Base-by-base conservation (phyloP, 257 asterid genomes). In the Echium plantagineum region DNA sequence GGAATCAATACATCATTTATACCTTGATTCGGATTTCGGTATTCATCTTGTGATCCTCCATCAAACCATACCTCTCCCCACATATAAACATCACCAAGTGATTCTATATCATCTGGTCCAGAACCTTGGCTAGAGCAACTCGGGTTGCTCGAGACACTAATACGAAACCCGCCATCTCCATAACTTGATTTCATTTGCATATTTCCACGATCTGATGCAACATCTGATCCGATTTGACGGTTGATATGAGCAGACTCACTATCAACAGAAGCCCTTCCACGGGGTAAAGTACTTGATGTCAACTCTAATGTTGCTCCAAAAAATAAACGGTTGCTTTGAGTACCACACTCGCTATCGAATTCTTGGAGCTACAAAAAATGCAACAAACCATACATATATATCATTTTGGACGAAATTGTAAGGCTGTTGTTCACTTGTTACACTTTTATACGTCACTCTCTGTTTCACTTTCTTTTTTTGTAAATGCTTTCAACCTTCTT, bases 1-100 rank as follows among this genome's bases (percentile, higher is more conserved):
- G 98, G 98, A 68, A 77, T 71, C 18, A 84, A 70, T 15, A 86
- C 84, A 57, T 91, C 98, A 19, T 3, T 65, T 74, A 77, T 91
- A 26, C 75, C 51, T 0, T 95, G 77, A 52, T 82, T 61, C 15
- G 86, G 76, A 63, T 73, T 77, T 51, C 96, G 94, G 31, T 66
- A 64, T 61, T 81, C 81, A 32, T 87, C 90, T 5, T 62, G 72
- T 21, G 77, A 74, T 13, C 62, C 57, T 31, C 87, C 95, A 57
- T 91, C 98, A 5, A 77, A 76, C 97, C 98, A 91, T 68, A 91
- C 72, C 68, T 84, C 94, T 42, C 98, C 98, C 98, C 98, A 91
- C 20, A 91, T 82, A 67, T 79, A 91, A 66, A 91, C 94, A 73
- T 91, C 98, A 21, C 98, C 98, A 16, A 88, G 78, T 47, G 97